Conservation (phyloP, 805 yeast species). For the Monosporozyma servazzii region DNA sequence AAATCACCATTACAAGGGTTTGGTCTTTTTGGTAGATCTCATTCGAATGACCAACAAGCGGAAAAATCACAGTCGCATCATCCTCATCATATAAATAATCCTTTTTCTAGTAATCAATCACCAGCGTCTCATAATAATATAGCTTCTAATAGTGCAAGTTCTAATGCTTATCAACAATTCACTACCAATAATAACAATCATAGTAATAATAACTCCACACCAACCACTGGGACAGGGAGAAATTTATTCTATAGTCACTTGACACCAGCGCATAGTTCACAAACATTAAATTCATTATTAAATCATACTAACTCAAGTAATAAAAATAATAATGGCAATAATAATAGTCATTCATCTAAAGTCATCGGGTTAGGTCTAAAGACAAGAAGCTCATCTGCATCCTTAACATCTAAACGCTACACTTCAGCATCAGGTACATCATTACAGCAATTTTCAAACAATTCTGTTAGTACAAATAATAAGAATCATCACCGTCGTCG, state of each 20-base stretch:
- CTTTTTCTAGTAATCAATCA: slow-evolving; percentile 2
- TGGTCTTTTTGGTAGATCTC: slow-evolving; percentile 26
- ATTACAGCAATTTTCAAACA: slow-evolving; percentile 3
- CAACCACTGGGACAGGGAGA: background rate
- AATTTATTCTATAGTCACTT: slow-evolving; percentile 1
- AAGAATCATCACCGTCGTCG: slow-evolving; percentile 5
- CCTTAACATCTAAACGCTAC: slow-evolving; percentile 28
- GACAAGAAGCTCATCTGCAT: slow-evolving; percentile 40
- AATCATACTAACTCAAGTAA: slow-evolving; percentile 1
- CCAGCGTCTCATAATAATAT: background rate
- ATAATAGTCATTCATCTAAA: background rate
- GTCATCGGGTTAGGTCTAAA: slow-evolving; percentile 33
- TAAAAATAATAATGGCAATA: slow-evolving; percentile 1
- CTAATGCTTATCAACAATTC: background rate
- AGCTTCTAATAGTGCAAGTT: background rate
- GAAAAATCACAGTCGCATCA: slow-evolving; percentile 15
- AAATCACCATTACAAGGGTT: slow-evolving; percentile 29
- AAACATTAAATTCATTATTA: slow-evolving; percentile 5
- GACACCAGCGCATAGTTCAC: slow-evolving; percentile 2
- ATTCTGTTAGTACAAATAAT: slow-evolving; percentile 3
- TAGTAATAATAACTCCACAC: background rate
- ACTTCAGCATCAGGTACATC: slow-evolving; percentile 27
- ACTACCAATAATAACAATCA: background rate
- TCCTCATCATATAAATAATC: slow-evolving; percentile 4
- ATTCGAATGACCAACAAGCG: slow-evolving; percentile 13